phyloP scores from a whole-genome alignment of 352 stramenopile species.

The Globisporangium barbulae region DNA sequence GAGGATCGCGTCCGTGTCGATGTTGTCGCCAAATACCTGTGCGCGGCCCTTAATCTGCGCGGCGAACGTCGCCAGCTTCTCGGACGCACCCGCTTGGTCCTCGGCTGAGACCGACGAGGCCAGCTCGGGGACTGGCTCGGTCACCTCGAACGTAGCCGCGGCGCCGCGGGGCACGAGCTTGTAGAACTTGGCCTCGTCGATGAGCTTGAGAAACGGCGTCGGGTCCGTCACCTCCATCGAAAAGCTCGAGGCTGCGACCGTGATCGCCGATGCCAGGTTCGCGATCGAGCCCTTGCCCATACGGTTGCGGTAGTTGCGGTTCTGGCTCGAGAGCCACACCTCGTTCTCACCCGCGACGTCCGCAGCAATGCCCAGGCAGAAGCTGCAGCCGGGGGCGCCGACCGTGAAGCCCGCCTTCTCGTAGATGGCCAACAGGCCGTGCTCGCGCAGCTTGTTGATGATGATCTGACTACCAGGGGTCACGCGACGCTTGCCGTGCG shows the following conservation, averaged over 20 bases:
- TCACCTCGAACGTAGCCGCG: constrained; percentile 38
- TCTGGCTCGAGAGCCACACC: constrained; percentile 81
- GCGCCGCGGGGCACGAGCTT: constrained; percentile 51
- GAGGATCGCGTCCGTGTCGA: constrained; percentile 87
- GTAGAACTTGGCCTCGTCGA: constrained; percentile 69
- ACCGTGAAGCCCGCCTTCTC: constrained; percentile 79
- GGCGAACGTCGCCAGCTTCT: constrained; percentile 38
- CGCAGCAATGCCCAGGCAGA: constrained; percentile 79
- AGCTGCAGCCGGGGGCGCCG: constrained; percentile 74
- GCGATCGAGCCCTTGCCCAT: constrained; percentile 82
- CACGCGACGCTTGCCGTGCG: constrained; percentile 64
- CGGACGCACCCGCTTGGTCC: constrained; percentile 19
- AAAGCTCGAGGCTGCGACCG: constrained; percentile 81
- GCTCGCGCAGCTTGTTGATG: constrained; percentile 76
- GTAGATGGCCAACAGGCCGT: constrained; percentile 74
- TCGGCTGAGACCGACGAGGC: constrained; percentile 20
- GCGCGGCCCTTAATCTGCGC: constrained; percentile 62
- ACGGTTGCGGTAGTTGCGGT: constrained; percentile 87
- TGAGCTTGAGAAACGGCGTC: constrained; percentile 65
- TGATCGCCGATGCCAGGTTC: constrained; percentile 78
- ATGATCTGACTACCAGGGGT: constrained; percentile 78
- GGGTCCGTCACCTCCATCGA: constrained; percentile 78
- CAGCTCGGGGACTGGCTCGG: constrained; percentile 55
- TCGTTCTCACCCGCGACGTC: constrained; percentile 80
- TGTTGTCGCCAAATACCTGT: constrained; percentile 88